Conservation (phyloP, 352 stramenopile genomes). For the Phytophthora melonis region DNA sequence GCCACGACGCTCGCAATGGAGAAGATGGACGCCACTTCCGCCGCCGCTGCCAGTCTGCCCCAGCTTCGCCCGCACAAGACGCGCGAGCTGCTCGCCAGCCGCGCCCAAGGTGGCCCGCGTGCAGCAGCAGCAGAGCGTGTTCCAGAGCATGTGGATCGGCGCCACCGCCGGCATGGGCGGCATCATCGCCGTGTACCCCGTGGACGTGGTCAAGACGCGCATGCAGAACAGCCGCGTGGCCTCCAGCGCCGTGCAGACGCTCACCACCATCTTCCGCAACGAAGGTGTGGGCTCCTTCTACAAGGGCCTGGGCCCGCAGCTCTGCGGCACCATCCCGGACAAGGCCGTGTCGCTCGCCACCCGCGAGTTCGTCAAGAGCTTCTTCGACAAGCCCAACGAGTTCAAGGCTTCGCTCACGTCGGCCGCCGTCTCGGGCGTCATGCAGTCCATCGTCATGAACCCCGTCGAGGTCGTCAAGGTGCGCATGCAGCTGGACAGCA, state of each 20-base stretch:
- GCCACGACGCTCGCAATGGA: conserved; percentile 34
- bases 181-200: conserved; percentile 84
- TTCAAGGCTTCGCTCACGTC: conserved; percentile 79
- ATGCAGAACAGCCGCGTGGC: conserved; percentile 81
- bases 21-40: conserved; percentile 30
- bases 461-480: conserved; percentile 88
- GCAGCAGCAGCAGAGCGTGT: conserved; percentile 65
- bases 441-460: conserved; percentile 87
- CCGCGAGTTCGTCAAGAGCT: conserved; percentile 81
- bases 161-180: conserved; percentile 81
- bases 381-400: conserved; percentile 75
- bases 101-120: conserved; percentile 31
- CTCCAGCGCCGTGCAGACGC: conserved; percentile 60
- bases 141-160: conserved; percentile 86
- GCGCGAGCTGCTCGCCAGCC: conserved; percentile 41
- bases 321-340: conserved; percentile 79
- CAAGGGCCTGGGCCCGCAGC: conserved; percentile 78
- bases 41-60: conserved; percentile 16
- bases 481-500: conserved; percentile 85
- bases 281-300: conserved; percentile 80
- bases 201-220: conserved; percentile 88
- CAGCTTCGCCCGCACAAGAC: conserved; percentile 46
- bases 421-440: conserved; percentile 71
- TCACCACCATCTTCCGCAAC: conserved; percentile 67
- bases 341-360: conserved; percentile 85